A percentile compares a stretch with the other conserved stretches of the same genome.
Evolutionary conservation across 1,284 basidiomycete genomes (phyloP).

Genomic region (Laetiporus sulphureus): DNA sequence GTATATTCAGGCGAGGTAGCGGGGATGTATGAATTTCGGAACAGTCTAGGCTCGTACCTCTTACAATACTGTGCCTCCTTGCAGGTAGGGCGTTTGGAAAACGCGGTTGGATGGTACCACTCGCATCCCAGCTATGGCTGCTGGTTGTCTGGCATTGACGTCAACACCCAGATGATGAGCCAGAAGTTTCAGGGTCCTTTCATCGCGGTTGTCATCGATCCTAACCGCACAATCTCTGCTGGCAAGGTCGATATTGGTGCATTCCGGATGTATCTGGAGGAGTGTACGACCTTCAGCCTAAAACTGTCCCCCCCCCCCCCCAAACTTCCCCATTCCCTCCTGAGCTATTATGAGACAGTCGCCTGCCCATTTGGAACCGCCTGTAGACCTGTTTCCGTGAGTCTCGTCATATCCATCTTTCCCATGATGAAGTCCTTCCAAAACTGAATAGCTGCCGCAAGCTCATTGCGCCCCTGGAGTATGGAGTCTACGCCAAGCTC

Average conservation of each 20-base stretch:
- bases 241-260: slow-evolving; percentile 99
- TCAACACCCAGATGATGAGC: slow-evolving; percentile 92
- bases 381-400: too few species aligned
- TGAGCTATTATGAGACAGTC: too few species aligned
- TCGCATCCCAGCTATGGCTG: slow-evolving; percentile 97
- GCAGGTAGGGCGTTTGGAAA: slow-evolving; percentile 80
- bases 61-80: not conserved
- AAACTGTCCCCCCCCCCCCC: too few species aligned
- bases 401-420: too few species aligned
- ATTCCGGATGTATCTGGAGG: slow-evolving; percentile 93
- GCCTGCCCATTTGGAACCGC: too few species aligned
- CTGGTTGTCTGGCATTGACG: slow-evolving; percentile 96
- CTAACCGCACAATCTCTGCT: slow-evolving; percentile 95
- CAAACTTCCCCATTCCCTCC: too few species aligned
- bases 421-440: too few species aligned
- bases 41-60: too few species aligned
- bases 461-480: too few species aligned
- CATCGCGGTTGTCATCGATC: slow-evolving; percentile 98
- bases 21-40: slow-evolving; percentile 44
- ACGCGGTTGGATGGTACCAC: slow-evolving; percentile 97
- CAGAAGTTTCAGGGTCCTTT: slow-evolving; percentile 96
- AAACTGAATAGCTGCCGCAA: too few species aligned
- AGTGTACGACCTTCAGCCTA: too few species aligned
- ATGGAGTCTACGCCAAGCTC: too few species aligned
- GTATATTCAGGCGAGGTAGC: slow-evolving; percentile 76